phyloP scores from a whole-genome alignment of 768 basidiomycete species.

The Boletus edulis region DNA sequence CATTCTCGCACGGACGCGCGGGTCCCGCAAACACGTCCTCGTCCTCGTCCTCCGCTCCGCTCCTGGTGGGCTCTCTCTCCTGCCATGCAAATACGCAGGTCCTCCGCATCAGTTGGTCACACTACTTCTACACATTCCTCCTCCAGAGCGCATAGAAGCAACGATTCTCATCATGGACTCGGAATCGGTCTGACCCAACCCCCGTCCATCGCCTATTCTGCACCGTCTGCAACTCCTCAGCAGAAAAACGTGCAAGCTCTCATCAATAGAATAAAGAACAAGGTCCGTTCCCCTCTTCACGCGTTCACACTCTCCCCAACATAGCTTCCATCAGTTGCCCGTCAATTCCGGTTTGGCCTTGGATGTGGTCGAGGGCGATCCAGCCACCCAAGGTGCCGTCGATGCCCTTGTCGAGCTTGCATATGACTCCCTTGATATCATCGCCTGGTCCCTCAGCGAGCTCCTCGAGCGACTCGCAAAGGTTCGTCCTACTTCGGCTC shows the following conservation, averaged over 20 bases:
- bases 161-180: conserved; percentile 54
- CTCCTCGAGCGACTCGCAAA: conserved; percentile 75
- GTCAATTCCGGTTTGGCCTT: conserved; percentile 77
- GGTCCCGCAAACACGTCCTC: conserved; percentile 7
- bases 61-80: conserved; percentile 16
- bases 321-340: conserved; percentile 57
- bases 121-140: conserved; percentile 33
- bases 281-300: conserved; percentile 44
- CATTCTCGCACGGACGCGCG: conserved; percentile 22
- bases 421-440: conserved; percentile 72
- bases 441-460: conserved; percentile 74
- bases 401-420: conserved; percentile 80
- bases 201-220: conserved; percentile 37
- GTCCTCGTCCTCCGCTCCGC: neutral
- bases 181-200: conserved; percentile 33
- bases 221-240: conserved; percentile 54
- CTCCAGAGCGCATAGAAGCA: conserved; percentile 57
- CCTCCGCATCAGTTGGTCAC: conserved; percentile 56
- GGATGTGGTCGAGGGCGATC: conserved; percentile 72
- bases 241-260: conserved; percentile 80
- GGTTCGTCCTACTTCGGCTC: conserved; percentile 40
- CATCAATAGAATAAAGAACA: conserved; percentile 77
- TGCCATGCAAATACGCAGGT: conserved; percentile 53
- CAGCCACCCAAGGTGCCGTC: conserved; percentile 71
- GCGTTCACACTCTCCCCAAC: neutral